Base-by-base conservation (phyloP, 768 basidiomycete genomes). In the Paxillus involutus region DNA sequence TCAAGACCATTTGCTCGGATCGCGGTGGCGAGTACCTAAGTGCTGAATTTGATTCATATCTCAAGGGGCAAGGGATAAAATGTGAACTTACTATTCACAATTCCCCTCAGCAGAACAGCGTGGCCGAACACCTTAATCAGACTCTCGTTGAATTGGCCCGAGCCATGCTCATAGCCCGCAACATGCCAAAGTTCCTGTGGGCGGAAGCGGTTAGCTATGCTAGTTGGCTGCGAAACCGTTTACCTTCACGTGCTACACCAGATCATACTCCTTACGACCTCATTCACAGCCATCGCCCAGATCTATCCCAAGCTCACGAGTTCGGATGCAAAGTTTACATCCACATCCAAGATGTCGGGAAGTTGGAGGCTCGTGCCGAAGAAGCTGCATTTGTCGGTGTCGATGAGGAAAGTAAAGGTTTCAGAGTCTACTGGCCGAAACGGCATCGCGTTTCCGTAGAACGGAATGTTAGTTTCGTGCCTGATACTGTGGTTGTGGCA, bases 141-240 rank as follows among this genome's bases (percentile, higher is more conserved):
- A 70, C 67, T 1, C 53, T 72, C 3, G 44, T 69, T 11, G 66
- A 71, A 7, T 42, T 59, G 3, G 60, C 57, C 0, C 51, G 67
- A 0, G 53, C 61, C 1, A 55, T 72, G 47, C 52, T 73, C 1
- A 21, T 49, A 1, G 67, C 65, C 13, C 44, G 58, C 0, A 49
- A 61, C 3, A 47, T 73, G 13, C 63, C 64, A 0, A 47, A 54
- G 35, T 51, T 37, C 13, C 53, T 63, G 14, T 71, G 29, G 62
- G 62, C n/a, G 9, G 50, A 17, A 42, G 60, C 24, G 0, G 57
- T 71, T 0, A 50, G 46, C 0, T 66, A 78, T 49, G 69, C 66
- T 0, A 61, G 70, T 0, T 78, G 73, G 66, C 33, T 79, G 32
- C 61, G 66, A 49, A 78, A 77, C 51, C 36, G 66, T 3, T 64